Base-by-base conservation (phyloP, 805 yeast genomes). In the Hanseniaspora nectarophila region DNA sequence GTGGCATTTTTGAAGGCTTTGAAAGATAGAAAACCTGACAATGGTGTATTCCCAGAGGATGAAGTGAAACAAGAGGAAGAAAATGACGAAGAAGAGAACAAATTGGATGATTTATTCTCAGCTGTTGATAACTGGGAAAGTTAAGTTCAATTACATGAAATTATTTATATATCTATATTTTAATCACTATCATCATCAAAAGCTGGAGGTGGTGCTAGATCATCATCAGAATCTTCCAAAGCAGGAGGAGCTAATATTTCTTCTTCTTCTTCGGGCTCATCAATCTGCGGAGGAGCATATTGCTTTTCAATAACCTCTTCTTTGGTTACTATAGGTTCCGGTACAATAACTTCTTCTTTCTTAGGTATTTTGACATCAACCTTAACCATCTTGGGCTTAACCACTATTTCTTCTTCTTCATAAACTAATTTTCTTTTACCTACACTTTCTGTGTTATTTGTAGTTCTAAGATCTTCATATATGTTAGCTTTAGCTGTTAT, bases 1-100 rank as follows among this genome's bases (percentile, higher is more conserved):
- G 70, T 67, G 5, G 57, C 74, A 0, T 56, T 67, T 56, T 61
- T 77, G 44, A 95, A 95, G 0, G 66, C 69, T 7, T 59, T 74
- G 10, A 74, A 75, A 18, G 76, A 71, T 56, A 51, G 45, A 31
- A 54, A 35, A 18, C 50, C n/a, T 5, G 13, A 38, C 2, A 57
- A 57, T 6, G 70, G 73, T 58, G 81, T 77, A 2, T 60, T 70
- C 2, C 75, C 74, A 53, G 73, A 75, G 54, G 86, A 80, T 58
- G 71, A 71, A 56, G 60, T 70, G 48, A 88, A 79, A 53, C 85
- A 89, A 1, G 85, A 81, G 43, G 85, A 80, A 57, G 72, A 29
- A 18, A 7, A 34, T n/a, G 28, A 13, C 15, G 32, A 24, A 3
- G 44, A 50, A 21, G 39, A 43, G 4, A 26, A 29, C 7, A 43